phyloP scores from a whole-genome alignment of 2,329 filamentous ascomycete species.

The Parascedosporium putredinis region DNA sequence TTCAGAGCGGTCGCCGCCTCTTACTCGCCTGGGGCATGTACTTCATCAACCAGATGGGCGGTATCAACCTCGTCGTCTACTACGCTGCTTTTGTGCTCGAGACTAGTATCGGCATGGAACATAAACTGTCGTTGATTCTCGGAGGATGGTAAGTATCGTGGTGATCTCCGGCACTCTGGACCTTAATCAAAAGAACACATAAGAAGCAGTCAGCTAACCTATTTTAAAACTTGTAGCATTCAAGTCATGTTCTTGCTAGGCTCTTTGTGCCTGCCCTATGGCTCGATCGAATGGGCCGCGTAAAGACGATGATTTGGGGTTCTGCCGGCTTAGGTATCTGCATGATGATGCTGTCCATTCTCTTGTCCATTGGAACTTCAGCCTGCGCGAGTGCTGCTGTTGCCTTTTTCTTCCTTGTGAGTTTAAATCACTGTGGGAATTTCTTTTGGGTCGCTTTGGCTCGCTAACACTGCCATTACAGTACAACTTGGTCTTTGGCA shows the following conservation, averaged over 20 bases:
- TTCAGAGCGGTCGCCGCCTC: constrained; percentile 32
- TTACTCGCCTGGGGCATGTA: constrained; percentile 36
- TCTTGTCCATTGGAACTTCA: constrained; percentile 37
- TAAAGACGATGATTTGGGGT: constrained; percentile 51
- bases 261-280: constrained; percentile 49
- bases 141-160: constrained; percentile 26
- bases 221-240: too few species aligned
- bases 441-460: too few species aligned
- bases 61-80: constrained; percentile 24
- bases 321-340: constrained; percentile 45
- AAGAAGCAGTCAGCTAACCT: too few species aligned
- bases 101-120: constrained; percentile 25
- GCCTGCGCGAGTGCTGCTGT: constrained; percentile 55
- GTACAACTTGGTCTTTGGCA: constrained; percentile 59
- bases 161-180: neutral
- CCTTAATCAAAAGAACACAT: neutral
- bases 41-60: constrained; percentile 51
- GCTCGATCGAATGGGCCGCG: constrained; percentile 36
- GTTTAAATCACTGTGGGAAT: too few species aligned
- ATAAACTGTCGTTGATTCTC: constrained; percentile 37
- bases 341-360: constrained; percentile 45
- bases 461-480: too few species aligned
- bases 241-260: constrained; percentile 49
- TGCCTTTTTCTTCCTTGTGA: constrained; percentile 44
- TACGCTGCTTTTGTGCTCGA: constrained; percentile 1